These are phyloP conservation scores for Entomortierella parvispora DNA, from an alignment of 192 early-diverging fungal species.

Conservation along the genomic window DNA sequence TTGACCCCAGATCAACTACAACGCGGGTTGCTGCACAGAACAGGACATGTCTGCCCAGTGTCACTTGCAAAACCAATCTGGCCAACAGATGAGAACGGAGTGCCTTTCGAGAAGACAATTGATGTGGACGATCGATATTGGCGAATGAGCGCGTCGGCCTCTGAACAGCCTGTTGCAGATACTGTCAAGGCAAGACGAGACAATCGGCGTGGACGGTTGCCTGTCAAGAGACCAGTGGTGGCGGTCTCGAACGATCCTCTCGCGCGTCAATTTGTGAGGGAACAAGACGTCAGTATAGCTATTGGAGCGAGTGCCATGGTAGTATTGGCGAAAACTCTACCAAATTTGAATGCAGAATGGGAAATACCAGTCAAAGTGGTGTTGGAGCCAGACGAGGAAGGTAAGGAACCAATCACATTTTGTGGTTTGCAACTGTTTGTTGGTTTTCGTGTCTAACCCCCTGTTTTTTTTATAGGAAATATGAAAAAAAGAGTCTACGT, in stretches of 20 bases:
- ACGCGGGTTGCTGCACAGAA: conserved; percentile 29
- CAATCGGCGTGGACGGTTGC: conserved; percentile 11
- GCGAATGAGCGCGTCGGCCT: neutral
- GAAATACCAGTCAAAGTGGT: conserved; percentile 43
- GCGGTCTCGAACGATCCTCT: conserved; percentile 27
- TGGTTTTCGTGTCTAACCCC: neutral
- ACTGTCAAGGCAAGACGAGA: neutral
- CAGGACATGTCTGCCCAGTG: conserved; percentile 30
- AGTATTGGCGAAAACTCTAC: conserved; percentile 25
- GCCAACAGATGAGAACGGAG: conserved; percentile 47
- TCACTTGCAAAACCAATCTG: conserved; percentile 32
- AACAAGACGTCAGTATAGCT: conserved; percentile 35
- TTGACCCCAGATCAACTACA: neutral
- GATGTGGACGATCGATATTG: conserved; percentile 31
- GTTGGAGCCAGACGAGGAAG: conserved; percentile 28
- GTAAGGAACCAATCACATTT: neutral
- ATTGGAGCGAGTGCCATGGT: conserved; percentile 38
- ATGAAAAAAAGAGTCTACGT: conserved; percentile 38
- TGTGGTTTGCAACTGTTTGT: neutral
- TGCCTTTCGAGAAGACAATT: conserved; percentile 29
- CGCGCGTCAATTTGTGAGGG: conserved; percentile 19
- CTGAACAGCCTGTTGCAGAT: neutral
- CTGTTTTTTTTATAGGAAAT: conserved; percentile 6
- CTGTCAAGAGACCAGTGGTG: conserved; percentile 6
- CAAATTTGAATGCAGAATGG: conserved; percentile 28